phyloP scores from a whole-genome alignment of 2,329 filamentous ascomycete genomes.

The Colletotrichum musicola region DNA sequence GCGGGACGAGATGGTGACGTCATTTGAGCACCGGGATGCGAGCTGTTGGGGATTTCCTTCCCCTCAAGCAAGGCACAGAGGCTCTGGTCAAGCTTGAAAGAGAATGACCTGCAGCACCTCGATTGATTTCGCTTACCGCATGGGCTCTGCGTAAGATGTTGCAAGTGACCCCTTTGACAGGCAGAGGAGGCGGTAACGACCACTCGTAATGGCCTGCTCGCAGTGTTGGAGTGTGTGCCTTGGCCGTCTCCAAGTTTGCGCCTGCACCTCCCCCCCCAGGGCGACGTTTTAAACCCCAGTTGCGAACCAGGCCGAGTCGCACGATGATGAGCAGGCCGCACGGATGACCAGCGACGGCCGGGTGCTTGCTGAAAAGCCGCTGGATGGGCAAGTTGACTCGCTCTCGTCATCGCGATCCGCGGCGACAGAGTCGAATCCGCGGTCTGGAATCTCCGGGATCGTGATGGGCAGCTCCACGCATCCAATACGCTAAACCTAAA shows the following conservation, averaged over 20 bases:
- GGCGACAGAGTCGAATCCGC: conserved; percentile 7
- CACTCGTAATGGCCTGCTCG: too few species aligned
- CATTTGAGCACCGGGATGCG: conserved; percentile 17
- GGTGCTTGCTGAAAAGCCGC: not conserved
- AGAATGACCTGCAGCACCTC: too few species aligned
- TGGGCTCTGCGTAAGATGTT: too few species aligned
- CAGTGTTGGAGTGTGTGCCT: too few species aligned
- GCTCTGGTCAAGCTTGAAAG: too few species aligned
- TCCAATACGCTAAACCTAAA: conserved; percentile 13
- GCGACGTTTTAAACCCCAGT: not conserved
- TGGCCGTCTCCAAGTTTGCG: too few species aligned
- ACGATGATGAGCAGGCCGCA: conserved; percentile 7
- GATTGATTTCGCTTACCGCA: too few species aligned
- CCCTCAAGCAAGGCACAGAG: not conserved
- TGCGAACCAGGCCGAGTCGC: not conserved
- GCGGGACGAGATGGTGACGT: conserved; percentile 22
- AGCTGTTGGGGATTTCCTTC: conserved; percentile 26
- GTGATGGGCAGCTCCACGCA: conserved; percentile 28
- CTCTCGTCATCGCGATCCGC: conserved; percentile 26
- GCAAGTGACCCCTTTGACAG: too few species aligned
- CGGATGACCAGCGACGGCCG: not conserved
- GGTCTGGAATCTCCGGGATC: conserved; percentile 36
- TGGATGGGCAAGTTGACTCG: too few species aligned
- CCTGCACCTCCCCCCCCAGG: not conserved
- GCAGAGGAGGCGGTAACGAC: too few species aligned